Percentiles rank a stretch among this genome's conserved stretches.
phyloP scores from a whole-genome alignment of 192 early-diverging fungal genomes.

The Umbelopsis sp. region DNA sequence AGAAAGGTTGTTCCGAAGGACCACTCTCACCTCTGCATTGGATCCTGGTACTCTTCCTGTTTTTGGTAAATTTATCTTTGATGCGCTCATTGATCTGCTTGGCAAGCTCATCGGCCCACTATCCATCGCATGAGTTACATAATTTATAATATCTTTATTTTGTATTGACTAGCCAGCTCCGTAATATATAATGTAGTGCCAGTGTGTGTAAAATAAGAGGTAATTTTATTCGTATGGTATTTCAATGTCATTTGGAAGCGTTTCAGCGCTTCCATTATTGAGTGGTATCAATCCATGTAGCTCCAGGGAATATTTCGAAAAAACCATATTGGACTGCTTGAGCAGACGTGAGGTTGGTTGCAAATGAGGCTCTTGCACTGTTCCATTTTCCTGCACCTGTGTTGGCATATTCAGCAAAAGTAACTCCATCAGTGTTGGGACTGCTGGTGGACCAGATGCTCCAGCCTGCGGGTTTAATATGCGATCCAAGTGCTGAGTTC shows the following conservation, averaged over 20 bases:
- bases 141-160: not conserved
- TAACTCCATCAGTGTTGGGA: slow-evolving; percentile 1
- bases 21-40: not conserved
- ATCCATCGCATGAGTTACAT: not conserved
- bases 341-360: not conserved
- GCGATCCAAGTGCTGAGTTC: not conserved
- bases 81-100: not conserved
- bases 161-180: not conserved
- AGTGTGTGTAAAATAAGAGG: not conserved
- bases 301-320: not conserved
- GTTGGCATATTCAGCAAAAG: slow-evolving; percentile 21
- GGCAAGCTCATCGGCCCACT: slow-evolving; percentile 7
- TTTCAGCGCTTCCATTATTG: not conserved
- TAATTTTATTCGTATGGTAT: no score
- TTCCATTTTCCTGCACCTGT: slow-evolving; percentile 17
- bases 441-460: not conserved
- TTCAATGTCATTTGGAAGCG: not conserved
- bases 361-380: slow-evolving; percentile 1
- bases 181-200: not conserved
- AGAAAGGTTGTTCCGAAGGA: slow-evolving; percentile 12
- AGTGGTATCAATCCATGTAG: not conserved
- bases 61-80: slow-evolving; percentile 16
- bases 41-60: slow-evolving; percentile 8
- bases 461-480: slow-evolving; percentile 19
- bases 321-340: not conserved